Conservation (phyloP, 495 filamentous ascomycete species). For the Neurospora discreta region DNA sequence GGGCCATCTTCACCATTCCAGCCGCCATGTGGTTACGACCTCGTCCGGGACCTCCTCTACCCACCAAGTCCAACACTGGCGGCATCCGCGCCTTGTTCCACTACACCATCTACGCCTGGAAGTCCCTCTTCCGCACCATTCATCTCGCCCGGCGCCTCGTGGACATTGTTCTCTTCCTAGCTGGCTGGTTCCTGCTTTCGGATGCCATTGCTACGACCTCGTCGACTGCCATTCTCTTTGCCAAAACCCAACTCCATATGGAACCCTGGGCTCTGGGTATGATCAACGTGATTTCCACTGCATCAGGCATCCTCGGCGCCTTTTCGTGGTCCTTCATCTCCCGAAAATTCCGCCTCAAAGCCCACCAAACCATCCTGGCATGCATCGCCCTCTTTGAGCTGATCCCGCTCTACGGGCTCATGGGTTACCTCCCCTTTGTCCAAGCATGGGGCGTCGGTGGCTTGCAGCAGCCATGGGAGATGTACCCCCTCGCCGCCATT, state of each 20-base stretch:
- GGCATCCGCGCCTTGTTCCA: slow-evolving; percentile 29
- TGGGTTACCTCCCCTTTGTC: slow-evolving; percentile 81
- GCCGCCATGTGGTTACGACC: slow-evolving; percentile 84
- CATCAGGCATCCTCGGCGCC: slow-evolving; percentile 73
- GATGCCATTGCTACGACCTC: slow-evolving; percentile 92
- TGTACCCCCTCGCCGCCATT: slow-evolving; percentile 84
- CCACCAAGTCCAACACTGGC: slow-evolving; percentile 19
- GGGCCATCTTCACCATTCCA: slow-evolving; percentile 84
- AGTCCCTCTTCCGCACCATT: slow-evolving; percentile 67
- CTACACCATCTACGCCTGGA: slow-evolving; percentile 77
- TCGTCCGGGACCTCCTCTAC: slow-evolving; percentile 75
- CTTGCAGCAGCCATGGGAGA: slow-evolving; percentile 88
- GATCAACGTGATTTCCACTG: slow-evolving; percentile 84
- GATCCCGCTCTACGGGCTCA: slow-evolving; percentile 82
- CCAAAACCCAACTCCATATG: slow-evolving; percentile 90
- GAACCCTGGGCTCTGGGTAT: slow-evolving; percentile 74
- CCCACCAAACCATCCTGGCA: slow-evolving; percentile 79
- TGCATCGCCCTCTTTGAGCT: slow-evolving; percentile 85
- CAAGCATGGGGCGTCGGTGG: slow-evolving; percentile 64
- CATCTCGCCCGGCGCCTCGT: slow-evolving; percentile 67
- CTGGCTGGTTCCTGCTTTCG: slow-evolving; percentile 87
- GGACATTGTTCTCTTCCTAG: slow-evolving; percentile 80
- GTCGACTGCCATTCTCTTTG: slow-evolving; percentile 89
- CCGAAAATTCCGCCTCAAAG: slow-evolving; percentile 47
- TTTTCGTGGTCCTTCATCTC: slow-evolving; percentile 81